Evolutionary conservation across 805 yeast genomes (phyloP).

Genomic region (Yarrowia sp.): DNA sequence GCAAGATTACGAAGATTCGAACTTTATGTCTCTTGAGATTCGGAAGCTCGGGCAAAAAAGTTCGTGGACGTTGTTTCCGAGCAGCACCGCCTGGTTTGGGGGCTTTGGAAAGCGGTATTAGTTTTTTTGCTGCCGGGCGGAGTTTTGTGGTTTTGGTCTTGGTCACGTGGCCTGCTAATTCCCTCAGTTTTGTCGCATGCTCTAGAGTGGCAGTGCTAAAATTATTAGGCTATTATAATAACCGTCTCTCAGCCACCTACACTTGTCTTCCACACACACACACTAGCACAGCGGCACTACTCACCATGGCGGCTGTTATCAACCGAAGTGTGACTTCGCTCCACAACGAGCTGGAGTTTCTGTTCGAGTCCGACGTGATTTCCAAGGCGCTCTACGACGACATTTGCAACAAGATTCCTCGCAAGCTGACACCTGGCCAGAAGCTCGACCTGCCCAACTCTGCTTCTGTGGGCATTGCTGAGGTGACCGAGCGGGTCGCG

Average conservation of each 20-base stretch:
- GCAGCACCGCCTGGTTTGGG: too few relatives aligned
- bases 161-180: not conserved
- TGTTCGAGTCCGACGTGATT: slow-evolving; percentile 71
- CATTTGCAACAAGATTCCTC: slow-evolving; percentile 54
- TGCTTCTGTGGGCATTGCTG: slow-evolving; percentile 51
- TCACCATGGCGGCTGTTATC: slow-evolving; percentile 38
- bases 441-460: slow-evolving; percentile 9
- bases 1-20: not conserved
- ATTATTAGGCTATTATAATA: slow-evolving; percentile 4
- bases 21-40: not conserved
- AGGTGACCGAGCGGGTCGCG: slow-evolving; percentile 44
- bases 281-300: not conserved
- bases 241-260: not conserved
- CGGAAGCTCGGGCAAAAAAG: too few relatives aligned
- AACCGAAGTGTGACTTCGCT: slow-evolving; percentile 77
- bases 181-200: not conserved
- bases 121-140: too few relatives aligned
- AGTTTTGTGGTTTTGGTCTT: not conserved
- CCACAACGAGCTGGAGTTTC: slow-evolving; percentile 75
- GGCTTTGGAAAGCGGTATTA: too few relatives aligned
- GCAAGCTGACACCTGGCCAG: slow-evolving; percentile 36
- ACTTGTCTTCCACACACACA: not conserved
- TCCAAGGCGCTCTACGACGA: slow-evolving; percentile 53
- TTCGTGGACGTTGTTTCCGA: too few relatives aligned
- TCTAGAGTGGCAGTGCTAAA: slow-evolving; percentile 19